Evolutionary conservation across 2,329 filamentous ascomycete genomes (phyloP), one percentile per base, ranked within the genome.

Genomic region (Xylaria sp.): DNA sequence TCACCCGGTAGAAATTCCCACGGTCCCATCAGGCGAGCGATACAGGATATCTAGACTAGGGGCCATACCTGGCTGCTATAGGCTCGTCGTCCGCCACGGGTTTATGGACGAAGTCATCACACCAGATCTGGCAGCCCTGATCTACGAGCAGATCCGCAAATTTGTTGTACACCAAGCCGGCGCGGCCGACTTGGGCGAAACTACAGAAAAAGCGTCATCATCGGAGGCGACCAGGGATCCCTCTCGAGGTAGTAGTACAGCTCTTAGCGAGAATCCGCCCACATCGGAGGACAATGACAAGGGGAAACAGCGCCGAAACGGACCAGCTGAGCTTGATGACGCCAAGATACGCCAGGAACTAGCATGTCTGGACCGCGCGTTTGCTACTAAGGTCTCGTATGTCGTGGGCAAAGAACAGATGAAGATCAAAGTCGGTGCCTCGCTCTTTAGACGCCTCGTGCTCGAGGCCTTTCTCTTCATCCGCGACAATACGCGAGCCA

Each of bases 51-150:
- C 81, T 13, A 80, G 81, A 7, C 79, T 81, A 54, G 72, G 75
- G n/a, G 76, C 78, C 31, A 80, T 92, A 20, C 88, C 88, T 0
- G 86, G 89, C 39, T 90, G 89, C 73, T 94, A 93, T 76, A 87
- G 90, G 3, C 82, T 94, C 9, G 88, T 91, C 2, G 84, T 92
- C 1, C 87, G 91, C 13, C 90, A 93, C 75, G 92, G 92, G 1
- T 94, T 91, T 78, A 91, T 88, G 79, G 92, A 94, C 73, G 86
- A 91, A 70, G 86, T 93, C 33, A 84, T 94, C 55, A 90, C 87
- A 0, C 87, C 87, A 0, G 87, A 92, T 66, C 83, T 94, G 7
- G 90, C 85, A 0, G 80, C 83, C 0, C 76, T 91, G 1, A 85
- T 93, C 36, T 86, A 86, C 62, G 85, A 90, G 64, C 85, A 92